phyloP scores from a whole-genome alignment of 2,329 filamentous ascomycete species.

The Penicillium sp. region DNA sequence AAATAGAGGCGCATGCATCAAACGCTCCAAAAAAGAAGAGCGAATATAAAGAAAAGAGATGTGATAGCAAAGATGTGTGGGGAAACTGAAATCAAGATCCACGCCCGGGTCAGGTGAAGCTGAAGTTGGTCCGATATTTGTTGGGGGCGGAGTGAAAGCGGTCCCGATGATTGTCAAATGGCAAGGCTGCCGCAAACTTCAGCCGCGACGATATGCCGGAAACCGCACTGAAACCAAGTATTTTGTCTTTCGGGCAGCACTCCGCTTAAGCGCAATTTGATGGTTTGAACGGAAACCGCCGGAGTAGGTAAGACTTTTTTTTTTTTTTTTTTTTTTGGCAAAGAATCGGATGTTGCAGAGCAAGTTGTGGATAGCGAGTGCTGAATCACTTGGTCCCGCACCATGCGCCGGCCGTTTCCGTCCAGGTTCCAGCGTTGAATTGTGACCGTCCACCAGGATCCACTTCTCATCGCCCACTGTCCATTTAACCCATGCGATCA shows the following conservation, averaged over 20 bases:
- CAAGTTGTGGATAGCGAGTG: not conserved
- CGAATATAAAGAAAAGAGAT: constrained; percentile 4
- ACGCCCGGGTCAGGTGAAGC: not conserved
- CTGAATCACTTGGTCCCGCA: not conserved
- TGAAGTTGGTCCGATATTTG: not conserved
- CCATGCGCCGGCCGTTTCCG: constrained; percentile 24
- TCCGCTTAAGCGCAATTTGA: not conserved
- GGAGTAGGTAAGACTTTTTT: not conserved
- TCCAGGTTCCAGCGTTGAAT: constrained; percentile 4
- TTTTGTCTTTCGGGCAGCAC: constrained; percentile 1
- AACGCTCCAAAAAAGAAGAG: not conserved
- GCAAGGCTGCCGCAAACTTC: not conserved
- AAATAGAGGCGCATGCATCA: not conserved
- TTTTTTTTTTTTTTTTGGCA: too few relatives aligned
- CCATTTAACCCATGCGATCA: not conserved
- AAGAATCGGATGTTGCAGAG: not conserved
- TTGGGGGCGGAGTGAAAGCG: constrained; percentile 4
- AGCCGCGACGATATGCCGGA: constrained; percentile 8
- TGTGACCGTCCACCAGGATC: constrained; percentile 15
- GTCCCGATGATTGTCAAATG: not conserved
- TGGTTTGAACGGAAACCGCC: not conserved
- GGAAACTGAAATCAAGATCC: not conserved
- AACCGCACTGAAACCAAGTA: constrained; percentile 12
- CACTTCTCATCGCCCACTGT: not conserved
- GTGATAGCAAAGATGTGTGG: not conserved